phyloP scores from a whole-genome alignment of 83 land plant species.

The Thuja plicata region DNA sequence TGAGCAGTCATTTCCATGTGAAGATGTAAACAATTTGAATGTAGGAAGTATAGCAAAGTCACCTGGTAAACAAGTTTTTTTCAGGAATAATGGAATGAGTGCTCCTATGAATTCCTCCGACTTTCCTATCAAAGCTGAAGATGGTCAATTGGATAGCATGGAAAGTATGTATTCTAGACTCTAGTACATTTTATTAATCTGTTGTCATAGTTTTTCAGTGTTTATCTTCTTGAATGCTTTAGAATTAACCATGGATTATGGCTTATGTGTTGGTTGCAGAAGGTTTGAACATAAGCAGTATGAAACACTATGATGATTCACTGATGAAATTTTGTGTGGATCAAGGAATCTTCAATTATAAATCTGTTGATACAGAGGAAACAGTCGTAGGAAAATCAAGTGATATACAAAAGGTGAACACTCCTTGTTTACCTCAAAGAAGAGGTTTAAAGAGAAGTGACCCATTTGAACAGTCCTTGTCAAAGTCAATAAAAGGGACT shows the following conservation, averaged over 20 bases:
- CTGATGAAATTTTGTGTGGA: not conserved
- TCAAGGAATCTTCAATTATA: not conserved
- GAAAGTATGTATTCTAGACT: not conserved
- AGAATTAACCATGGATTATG: not conserved
- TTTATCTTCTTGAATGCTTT: conserved; percentile 10
- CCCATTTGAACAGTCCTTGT: not conserved
- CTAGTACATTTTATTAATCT: not conserved
- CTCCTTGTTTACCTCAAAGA: not conserved
- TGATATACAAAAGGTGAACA: conserved; percentile 7
- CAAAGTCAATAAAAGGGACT: conserved; percentile 4
- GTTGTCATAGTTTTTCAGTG: not conserved
- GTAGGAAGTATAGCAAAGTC: not conserved
- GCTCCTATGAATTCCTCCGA: not conserved
- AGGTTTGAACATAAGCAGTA: not conserved
- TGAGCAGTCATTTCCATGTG: not conserved
- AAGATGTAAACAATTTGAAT: not conserved
- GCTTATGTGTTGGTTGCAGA: conserved; percentile 1
- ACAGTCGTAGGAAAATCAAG: not conserved
- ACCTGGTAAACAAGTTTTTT: not conserved
- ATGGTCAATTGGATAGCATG: not conserved
- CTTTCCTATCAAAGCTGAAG: not conserved
- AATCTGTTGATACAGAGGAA: not conserved
- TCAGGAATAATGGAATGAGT: not conserved
- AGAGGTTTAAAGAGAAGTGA: conserved; percentile 12
- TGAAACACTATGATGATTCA: not conserved